Evolutionary conservation across 768 basidiomycete species (phyloP).

Genomic region (Leccinum longicurvipes): DNA sequence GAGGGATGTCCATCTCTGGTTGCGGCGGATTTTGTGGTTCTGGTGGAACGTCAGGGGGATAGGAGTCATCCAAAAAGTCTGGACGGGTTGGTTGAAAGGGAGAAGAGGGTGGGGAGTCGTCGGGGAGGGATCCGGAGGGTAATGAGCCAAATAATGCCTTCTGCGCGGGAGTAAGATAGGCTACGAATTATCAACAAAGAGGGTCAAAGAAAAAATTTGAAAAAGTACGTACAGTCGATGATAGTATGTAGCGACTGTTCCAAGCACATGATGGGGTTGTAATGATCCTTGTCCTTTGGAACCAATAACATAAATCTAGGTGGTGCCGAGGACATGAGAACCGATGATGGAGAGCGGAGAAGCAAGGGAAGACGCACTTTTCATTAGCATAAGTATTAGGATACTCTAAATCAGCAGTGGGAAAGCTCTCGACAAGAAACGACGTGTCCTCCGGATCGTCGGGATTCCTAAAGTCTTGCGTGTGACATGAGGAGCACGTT

Average conservation of each 20-base stretch:
- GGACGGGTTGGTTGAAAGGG: slow-evolving; percentile 34
- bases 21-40: slow-evolving; percentile 19
- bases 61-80: slow-evolving; percentile 29
- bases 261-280: slow-evolving; percentile 80
- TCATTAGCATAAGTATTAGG: slow-evolving; percentile 69
- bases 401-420: slow-evolving; percentile 73
- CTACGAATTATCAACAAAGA: slow-evolving; percentile 34
- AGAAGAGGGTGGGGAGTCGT: slow-evolving; percentile 31
- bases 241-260: slow-evolving; percentile 71
- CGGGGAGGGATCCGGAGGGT: slow-evolving; percentile 39
- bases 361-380: slow-evolving; percentile 41
- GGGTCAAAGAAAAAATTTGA: background rate
- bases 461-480: slow-evolving; percentile 67
- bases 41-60: slow-evolving; percentile 30
- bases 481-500: slow-evolving; percentile 13
- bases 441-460: slow-evolving; percentile 57
- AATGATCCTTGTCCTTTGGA: slow-evolving; percentile 84
- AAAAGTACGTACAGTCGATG: slow-evolving; percentile 56
- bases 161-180: slow-evolving; percentile 65
- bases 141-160: slow-evolving; percentile 65
- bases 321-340: background rate
- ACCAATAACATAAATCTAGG: slow-evolving; percentile 70
- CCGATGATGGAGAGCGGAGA: background rate
- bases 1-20: slow-evolving; percentile 18
- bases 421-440: slow-evolving; percentile 62